Base-by-base conservation (phyloP, 1,284 basidiomycete species). In the Sutorius eximius region DNA sequence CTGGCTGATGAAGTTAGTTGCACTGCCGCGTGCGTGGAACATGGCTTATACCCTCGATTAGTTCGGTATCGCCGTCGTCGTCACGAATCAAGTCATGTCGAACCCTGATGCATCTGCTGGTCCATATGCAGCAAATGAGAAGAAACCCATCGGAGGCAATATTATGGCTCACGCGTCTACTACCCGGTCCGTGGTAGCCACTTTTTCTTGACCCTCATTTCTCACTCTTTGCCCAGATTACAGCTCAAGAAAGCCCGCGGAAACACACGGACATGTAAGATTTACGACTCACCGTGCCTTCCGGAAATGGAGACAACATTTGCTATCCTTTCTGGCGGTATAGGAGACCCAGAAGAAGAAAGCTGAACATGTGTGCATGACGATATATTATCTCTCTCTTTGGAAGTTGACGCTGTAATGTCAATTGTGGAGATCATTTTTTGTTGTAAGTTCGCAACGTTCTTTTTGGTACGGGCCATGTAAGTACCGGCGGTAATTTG, bases 71-170 rank as follows among this genome's bases (percentile, higher is more conserved):
- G 96, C 96, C 0, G 96, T 99, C 16, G 95, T 99, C 5, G 88
- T 98, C 50, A 95, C 94, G 6, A 99, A 99, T 71, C 97, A 99
- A 73, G 97, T 99, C 57, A 98, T 99, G 79, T 98, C 97, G 16
- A 95, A 89, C 61, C 96, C 97, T 1, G 97, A 99, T 67, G 93
- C 91, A 13, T 86, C 90, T n/a, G 90, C 90, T 24, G 90, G 89
- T 10, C 91, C 91, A 46, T 96, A 94, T 65, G 87, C 86, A 16
- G 81, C 83, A 10, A 93, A 94, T 61, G 92, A 96, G 76, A 98
- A 98, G 82, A 99, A 98, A 73, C 96, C 96, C 5, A 97, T 99
- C 58, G 94, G 94, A 48, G 94, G 94, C 34, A 97, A 97, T 72
- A 97, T 97, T 67, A 89, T 97, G 79, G 95, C 95, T 0, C 95